A percentile compares a stretch with the other conserved stretches of the same genome.
Evolutionary conservation across 495 filamentous ascomycete species (phyloP).

Genomic region (Podospora sp.): DNA sequence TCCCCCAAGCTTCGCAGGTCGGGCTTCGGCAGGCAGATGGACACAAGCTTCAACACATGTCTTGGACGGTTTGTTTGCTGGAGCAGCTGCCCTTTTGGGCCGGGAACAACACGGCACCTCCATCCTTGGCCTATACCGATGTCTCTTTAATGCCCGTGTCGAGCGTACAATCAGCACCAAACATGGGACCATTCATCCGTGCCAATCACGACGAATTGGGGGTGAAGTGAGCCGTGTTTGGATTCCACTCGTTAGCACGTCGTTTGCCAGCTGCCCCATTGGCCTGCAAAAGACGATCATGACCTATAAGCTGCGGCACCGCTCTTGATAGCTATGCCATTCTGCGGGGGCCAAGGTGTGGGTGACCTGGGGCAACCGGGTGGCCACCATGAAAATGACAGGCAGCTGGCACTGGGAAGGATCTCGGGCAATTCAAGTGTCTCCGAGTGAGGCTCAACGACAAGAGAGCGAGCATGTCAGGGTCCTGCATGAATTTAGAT

Average conservation of each 20-base stretch:
- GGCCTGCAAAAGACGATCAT: neutral
- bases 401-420: neutral
- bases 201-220: constrained; percentile 23
- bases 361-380: neutral
- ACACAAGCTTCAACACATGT: neutral
- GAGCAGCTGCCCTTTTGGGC: constrained; percentile 13
- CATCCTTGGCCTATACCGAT: constrained; percentile 25
- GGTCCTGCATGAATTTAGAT: neutral
- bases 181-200: constrained; percentile 30
- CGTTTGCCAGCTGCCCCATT: constrained; percentile 1
- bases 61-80: neutral
- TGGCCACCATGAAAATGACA: neutral
- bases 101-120: constrained; percentile 6
- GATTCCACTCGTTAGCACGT: constrained; percentile 1
- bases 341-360: neutral
- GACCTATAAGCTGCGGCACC: constrained; percentile 4
- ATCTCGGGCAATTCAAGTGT: neutral
- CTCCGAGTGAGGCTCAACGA: neutral
- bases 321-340: neutral
- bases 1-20: neutral
- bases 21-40: neutral
- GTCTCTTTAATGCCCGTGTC: constrained; percentile 13
- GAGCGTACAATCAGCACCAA: constrained; percentile 26
- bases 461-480: neutral
- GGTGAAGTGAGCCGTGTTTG: constrained; percentile 7